These are phyloP conservation scores for Moringa oleifera DNA, from an alignment of 345 rosid species.

Conservation along the genomic window DNA sequence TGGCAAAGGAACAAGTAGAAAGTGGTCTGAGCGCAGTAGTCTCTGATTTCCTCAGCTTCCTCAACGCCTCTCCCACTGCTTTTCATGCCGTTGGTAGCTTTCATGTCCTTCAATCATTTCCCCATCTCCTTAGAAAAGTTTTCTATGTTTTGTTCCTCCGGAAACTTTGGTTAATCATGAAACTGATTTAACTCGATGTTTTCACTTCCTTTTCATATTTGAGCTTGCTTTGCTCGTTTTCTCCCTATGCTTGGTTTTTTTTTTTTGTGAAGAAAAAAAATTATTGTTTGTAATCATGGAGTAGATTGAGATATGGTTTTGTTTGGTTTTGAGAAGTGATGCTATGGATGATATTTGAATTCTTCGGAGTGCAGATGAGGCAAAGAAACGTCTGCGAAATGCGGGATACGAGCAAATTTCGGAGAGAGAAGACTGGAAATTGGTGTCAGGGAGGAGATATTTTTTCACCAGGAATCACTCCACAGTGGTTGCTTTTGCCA, in stretches of 20 bases:
- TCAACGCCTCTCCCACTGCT: conserved; percentile 96
- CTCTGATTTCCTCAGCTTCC: conserved; percentile 65
- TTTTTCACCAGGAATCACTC: conserved; percentile 92
- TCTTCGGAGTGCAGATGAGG: conserved; percentile 49
- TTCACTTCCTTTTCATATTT: background rate
- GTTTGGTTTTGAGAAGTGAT: background rate
- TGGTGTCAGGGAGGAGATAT: conserved; percentile 76
- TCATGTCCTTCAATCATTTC: background rate
- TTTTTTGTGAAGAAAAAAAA: no score
- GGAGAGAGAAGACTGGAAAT: conserved; percentile 81
- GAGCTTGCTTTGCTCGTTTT: background rate
- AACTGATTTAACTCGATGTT: background rate
- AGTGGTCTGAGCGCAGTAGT: conserved; percentile 31
- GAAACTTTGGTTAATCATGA: background rate
- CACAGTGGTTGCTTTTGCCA: conserved; percentile 84
- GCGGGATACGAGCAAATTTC: conserved; percentile 73
- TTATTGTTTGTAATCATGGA: no score
- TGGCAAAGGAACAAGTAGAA: conserved; percentile 27
- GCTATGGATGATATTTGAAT: background rate
- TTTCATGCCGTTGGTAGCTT: conserved; percentile 92
- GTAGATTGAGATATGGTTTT: background rate
- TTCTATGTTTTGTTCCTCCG: conserved; percentile 12
- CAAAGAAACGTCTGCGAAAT: conserved; percentile 53
- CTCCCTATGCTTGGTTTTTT: background rate
- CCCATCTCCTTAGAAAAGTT: no score